These are phyloP conservation scores for Paramecium pentaurelia DNA, from an alignment of 73 alveolate genomes.

Conservation along the genomic window DNA sequence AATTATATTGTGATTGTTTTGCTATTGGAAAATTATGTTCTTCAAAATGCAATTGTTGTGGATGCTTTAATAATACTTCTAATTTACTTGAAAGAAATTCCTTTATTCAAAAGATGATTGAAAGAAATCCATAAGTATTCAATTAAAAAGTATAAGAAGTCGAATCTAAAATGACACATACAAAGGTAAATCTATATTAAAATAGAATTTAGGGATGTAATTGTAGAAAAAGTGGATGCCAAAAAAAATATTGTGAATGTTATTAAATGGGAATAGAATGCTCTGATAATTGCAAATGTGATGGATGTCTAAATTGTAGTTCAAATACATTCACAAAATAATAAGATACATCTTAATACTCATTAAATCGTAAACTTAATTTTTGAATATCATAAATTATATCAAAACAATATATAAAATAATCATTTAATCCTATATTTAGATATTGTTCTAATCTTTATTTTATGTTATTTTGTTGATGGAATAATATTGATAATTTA, in stretches of 20 bases:
- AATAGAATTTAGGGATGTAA: conserved; percentile 67
- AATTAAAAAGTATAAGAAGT: conserved; percentile 73
- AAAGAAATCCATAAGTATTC: conserved; percentile 90
- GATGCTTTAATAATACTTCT: conserved; percentile 84
- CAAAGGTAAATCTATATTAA: neutral
- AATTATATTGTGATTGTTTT: conserved; percentile 92
- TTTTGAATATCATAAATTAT: neutral
- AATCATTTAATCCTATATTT: too few species aligned
- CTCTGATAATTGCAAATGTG: conserved; percentile 60
- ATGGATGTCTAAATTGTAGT: conserved; percentile 47
- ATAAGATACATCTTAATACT: neutral
- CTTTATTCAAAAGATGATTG: conserved; percentile 78
- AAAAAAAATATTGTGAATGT: conserved; percentile 75
- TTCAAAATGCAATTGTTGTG: conserved; percentile 89
- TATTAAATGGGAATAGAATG: conserved; percentile 65
- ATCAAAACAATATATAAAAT: neutral
- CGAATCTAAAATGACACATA: neutral
- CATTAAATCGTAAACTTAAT: neutral
- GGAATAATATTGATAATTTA: too few species aligned
- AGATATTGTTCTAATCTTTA: too few species aligned
- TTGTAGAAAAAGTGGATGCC: conserved; percentile 71
- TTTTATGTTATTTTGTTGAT: too few species aligned
- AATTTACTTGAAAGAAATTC: conserved; percentile 76
- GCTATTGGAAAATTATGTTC: conserved; percentile 69
- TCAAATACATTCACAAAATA: neutral